phyloP scores from a whole-genome alignment of 192 early-diverging fungal genomes.

The Podila epicladia region DNA sequence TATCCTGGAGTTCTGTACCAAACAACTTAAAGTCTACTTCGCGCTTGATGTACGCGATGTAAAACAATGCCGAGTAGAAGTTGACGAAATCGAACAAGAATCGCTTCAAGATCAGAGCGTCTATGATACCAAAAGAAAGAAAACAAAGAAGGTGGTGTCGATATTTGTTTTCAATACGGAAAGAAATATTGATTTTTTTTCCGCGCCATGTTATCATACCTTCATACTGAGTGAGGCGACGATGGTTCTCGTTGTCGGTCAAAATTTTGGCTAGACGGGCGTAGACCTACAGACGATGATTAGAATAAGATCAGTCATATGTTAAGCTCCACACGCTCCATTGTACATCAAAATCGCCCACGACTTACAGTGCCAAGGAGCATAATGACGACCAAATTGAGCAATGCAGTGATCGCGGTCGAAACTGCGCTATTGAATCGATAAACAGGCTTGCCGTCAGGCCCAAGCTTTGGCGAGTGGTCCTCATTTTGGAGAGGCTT shows the following conservation, averaged over 20 bases:
- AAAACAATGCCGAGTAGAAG: constrained; percentile 69
- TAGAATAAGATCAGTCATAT: too few species aligned
- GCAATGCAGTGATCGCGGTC: constrained; percentile 45
- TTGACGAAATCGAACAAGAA: constrained; percentile 72
- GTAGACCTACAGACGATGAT: constrained; percentile 17
- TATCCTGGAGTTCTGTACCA: background rate
- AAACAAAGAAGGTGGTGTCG: background rate
- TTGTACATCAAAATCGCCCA: background rate
- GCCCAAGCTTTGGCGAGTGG: background rate
- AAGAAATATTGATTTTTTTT: background rate
- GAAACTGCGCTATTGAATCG: constrained; percentile 12
- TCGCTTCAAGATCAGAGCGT: constrained; percentile 63
- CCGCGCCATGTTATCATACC: constrained; percentile 15
- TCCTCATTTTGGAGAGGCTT: background rate
- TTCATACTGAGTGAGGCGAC: constrained; percentile 53
- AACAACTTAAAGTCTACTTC: background rate
- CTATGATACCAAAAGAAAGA: constrained; percentile 16
- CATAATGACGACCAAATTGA: constrained; percentile 65
- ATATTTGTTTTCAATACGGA: background rate
- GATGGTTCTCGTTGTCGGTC: constrained; percentile 61
- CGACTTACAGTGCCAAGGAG: constrained; percentile 59
- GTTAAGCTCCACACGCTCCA: too few species aligned
- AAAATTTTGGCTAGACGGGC: constrained; percentile 36
- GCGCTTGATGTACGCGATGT: constrained; percentile 63
- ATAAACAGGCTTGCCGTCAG: too few species aligned